Evolutionary conservation across 179 eudicot species (phyloP).

Genomic region (Nepenthes alata): DNA sequence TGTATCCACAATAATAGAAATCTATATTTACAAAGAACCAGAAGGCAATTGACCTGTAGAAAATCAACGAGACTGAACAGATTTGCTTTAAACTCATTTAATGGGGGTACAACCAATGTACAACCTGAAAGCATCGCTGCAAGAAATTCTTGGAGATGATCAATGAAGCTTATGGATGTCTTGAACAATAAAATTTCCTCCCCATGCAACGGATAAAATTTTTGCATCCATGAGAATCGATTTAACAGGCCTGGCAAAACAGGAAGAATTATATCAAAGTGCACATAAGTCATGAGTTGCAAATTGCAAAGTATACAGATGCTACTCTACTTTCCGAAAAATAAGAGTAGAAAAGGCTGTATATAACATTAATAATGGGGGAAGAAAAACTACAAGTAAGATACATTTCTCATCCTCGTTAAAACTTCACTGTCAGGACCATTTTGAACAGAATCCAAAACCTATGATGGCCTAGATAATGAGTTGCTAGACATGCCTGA

Average conservation of each 20-base stretch:
- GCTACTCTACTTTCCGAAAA: not conserved
- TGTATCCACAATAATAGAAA: not conserved
- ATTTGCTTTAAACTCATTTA: slow-evolving; percentile 50
- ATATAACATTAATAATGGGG: too few relatives aligned
- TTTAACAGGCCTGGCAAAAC: slow-evolving; percentile 53
- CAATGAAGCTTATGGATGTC: slow-evolving; percentile 76
- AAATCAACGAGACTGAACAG: slow-evolving; percentile 37
- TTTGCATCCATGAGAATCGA: slow-evolving; percentile 86
- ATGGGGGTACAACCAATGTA: slow-evolving; percentile 72
- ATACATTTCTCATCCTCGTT: too few relatives aligned
- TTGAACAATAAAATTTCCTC: slow-evolving; percentile 63
- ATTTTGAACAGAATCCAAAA: too few relatives aligned
- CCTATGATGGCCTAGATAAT: too few relatives aligned
- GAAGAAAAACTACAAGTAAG: too few relatives aligned
- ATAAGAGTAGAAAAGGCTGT: not conserved
- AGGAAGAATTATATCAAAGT: not conserved
- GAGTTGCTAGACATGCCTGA: too few relatives aligned
- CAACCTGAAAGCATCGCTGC: slow-evolving; percentile 63
- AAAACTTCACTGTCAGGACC: too few relatives aligned
- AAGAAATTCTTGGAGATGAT: slow-evolving; percentile 84
- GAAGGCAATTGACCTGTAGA: slow-evolving; percentile 32
- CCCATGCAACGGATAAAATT: slow-evolving; percentile 40
- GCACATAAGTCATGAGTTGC: not conserved
- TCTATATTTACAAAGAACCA: not conserved
- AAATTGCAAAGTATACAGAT: not conserved